These are phyloP conservation scores for Zymoseptoria crescenta DNA, from an alignment of 2,329 filamentous ascomycete genomes.

Conservation along the genomic window DNA sequence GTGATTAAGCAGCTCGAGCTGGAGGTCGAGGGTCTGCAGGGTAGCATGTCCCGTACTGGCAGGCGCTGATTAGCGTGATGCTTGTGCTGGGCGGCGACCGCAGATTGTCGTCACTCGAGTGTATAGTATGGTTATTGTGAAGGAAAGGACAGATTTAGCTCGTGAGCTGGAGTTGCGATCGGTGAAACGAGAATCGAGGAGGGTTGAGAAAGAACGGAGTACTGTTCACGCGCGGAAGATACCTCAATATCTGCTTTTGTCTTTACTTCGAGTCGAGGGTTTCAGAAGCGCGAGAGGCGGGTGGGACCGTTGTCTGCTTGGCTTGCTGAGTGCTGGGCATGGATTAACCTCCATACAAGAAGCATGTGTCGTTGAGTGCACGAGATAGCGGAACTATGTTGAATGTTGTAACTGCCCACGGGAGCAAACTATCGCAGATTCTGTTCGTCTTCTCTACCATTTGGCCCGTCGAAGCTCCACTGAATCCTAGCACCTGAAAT, in stretches of 20 bases:
- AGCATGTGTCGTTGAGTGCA: conserved; percentile 9
- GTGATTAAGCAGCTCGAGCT: conserved; percentile 80
- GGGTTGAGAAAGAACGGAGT: conserved; percentile 4
- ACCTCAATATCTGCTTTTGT: conserved; percentile 21
- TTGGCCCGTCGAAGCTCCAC: not conserved
- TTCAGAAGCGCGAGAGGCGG: conserved; percentile 6
- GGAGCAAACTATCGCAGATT: not conserved
- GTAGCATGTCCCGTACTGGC: conserved; percentile 30
- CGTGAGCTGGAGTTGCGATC: not conserved
- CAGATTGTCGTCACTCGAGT: not conserved
- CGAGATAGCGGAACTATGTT: not conserved
- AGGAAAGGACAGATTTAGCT: not conserved
- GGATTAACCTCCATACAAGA: conserved; percentile 7
- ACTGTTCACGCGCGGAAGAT: conserved; percentile 16
- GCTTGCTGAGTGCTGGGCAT: conserved; percentile 15
- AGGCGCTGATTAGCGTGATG: conserved; percentile 20
- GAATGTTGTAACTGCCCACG: conserved; percentile 7
- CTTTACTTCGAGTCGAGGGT: conserved; percentile 12
- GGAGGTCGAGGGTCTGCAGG: conserved; percentile 87
- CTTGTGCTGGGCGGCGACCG: not conserved
- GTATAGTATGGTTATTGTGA: not conserved
- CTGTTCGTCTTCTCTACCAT: not conserved
- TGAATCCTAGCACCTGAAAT: not conserved
- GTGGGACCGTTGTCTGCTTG: not conserved
- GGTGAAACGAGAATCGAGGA: conserved; percentile 2